These are phyloP conservation scores for Lenzites betulinus DNA, from an alignment of 768 basidiomycete genomes.

Conservation along the genomic window DNA sequence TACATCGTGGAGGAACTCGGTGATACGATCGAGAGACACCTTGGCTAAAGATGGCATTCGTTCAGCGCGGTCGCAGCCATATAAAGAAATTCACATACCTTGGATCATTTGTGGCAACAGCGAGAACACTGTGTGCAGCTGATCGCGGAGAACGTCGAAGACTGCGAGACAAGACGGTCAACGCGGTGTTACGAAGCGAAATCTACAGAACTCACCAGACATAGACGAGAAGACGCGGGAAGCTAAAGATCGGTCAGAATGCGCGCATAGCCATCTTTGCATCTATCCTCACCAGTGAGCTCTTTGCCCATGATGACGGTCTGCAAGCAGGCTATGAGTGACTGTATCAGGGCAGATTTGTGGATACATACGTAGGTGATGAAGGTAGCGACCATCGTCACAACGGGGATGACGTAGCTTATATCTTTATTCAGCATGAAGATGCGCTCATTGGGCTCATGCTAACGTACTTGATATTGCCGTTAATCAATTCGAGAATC, in stretches of 20 bases:
- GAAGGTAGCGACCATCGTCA: constrained; percentile 71
- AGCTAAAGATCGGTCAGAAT: constrained; percentile 24
- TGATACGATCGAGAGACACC: constrained; percentile 65
- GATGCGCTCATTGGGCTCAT: background rate
- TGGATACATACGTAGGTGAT: constrained; percentile 51
- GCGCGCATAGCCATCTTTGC: background rate
- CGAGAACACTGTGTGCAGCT: constrained; percentile 43
- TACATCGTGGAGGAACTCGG: constrained; percentile 46
- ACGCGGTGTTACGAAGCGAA: background rate
- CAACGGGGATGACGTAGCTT: constrained; percentile 63
- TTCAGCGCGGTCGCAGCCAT: background rate
- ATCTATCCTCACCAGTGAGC: constrained; percentile 32
- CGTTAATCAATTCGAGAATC: constrained; percentile 50
- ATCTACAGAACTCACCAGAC: constrained; percentile 25
- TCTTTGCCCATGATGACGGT: constrained; percentile 42
- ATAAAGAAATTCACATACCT: constrained; percentile 39
- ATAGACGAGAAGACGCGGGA: constrained; percentile 43
- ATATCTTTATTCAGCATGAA: background rate
- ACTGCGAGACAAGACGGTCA: constrained; percentile 33
- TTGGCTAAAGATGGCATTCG: constrained; percentile 38
- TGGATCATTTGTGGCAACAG: constrained; percentile 33
- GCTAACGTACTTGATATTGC: constrained; percentile 43
- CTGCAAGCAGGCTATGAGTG: constrained; percentile 13
- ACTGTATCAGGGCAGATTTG: background rate
- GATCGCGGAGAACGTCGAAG: constrained; percentile 61